These are phyloP conservation scores for Chlamydomonas sp. DNA, from an alignment of 139 green algal species.

Conservation along the genomic window DNA sequence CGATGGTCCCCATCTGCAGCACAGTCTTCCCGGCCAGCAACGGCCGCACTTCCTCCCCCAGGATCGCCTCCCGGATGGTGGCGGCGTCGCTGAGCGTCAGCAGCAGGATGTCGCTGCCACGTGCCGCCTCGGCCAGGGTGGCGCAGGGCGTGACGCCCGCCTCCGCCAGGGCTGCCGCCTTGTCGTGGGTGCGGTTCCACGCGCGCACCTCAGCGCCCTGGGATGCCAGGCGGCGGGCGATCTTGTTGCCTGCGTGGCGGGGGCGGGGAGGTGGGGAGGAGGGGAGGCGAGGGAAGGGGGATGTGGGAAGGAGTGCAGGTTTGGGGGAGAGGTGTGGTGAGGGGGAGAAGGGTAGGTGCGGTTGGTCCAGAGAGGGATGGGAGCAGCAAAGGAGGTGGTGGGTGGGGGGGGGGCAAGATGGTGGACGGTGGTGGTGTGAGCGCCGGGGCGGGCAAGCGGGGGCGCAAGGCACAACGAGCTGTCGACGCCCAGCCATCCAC, in stretches of 20 bases:
- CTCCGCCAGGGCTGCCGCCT: neutral
- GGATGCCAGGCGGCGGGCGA: conserved; percentile 11
- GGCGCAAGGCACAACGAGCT: too few relatives aligned
- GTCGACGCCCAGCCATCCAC: too few relatives aligned
- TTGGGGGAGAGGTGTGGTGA: neutral
- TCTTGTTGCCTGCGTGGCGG: conserved; percentile 25
- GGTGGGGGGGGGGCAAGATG: too few relatives aligned
- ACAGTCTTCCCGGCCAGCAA: conserved; percentile 13
- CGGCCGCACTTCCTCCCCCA: neutral
- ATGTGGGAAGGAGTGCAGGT: neutral
- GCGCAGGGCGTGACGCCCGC: neutral
- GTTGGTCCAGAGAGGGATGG: too few relatives aligned
- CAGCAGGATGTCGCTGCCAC: conserved; percentile 1
- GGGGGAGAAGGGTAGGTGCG: too few relatives aligned
- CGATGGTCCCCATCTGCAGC: conserved; percentile 32
- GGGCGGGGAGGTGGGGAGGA: neutral
- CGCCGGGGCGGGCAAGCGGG: too few relatives aligned
- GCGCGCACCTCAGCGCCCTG: neutral
- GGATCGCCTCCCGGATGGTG: conserved; percentile 4
- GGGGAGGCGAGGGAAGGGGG: neutral
- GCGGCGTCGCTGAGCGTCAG: conserved; percentile 20
- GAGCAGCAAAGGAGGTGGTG: too few relatives aligned
- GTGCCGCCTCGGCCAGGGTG: neutral
- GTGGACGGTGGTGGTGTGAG: too few relatives aligned
- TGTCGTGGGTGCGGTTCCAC: conserved; percentile 9